These are phyloP conservation scores for Yamadazyma sp. DNA, from an alignment of 805 yeast genomes.

Conservation along the genomic window DNA sequence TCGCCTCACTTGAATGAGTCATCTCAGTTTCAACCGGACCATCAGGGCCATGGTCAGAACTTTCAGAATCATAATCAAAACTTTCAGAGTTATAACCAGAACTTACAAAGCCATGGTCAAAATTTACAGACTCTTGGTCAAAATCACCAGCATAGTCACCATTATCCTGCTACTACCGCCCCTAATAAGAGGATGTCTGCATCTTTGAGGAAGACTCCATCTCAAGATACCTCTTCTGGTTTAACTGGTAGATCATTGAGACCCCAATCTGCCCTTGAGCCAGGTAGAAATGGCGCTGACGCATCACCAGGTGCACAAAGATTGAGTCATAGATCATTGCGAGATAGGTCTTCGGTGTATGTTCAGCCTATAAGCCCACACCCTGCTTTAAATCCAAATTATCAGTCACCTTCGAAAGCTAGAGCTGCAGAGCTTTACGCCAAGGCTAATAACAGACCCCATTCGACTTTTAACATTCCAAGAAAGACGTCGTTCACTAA, in stretches of 20 bases:
- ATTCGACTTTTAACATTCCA: conserved; percentile 31
- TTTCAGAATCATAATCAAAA: too few species aligned
- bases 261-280: conserved; percentile 30
- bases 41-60: too few species aligned
- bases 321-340: conserved; percentile 32
- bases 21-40: conserved; percentile 13
- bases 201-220: conserved; percentile 29
- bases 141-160: too few species aligned
- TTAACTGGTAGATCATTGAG: conserved; percentile 27
- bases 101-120: too few species aligned
- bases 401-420: conserved; percentile 38
- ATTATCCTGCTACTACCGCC: conserved; percentile 12
- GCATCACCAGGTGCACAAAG: conserved; percentile 15
- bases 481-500: conserved; percentile 15
- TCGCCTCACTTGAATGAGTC: conserved; percentile 34
- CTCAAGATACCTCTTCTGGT: conserved; percentile 3
- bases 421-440: conserved; percentile 57
- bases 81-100: too few species aligned
- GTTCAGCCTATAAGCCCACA: conserved; percentile 39
- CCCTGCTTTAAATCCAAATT: conserved; percentile 39
- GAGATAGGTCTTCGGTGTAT: conserved; percentile 23
- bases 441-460: conserved; percentile 46
- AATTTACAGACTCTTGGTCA: too few species aligned
- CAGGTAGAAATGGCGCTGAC: conserved; percentile 4
- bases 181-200: conserved; percentile 23